Percentiles rank a stretch among this genome's conserved stretches.
Evolutionary conservation across 306 rosid species (phyloP).

Genomic region (Vachellia pachyceras): DNA sequence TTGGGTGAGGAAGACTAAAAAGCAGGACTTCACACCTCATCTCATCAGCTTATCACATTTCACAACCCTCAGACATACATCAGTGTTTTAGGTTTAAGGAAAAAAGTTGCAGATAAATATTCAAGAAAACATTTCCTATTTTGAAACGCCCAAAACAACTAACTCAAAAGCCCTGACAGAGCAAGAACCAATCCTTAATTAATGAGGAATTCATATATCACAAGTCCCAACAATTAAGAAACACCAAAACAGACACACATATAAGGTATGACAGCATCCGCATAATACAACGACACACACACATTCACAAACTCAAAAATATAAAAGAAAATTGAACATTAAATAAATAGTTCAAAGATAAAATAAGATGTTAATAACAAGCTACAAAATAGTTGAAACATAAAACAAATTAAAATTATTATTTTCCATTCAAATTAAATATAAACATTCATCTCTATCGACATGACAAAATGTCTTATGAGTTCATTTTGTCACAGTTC

Average conservation of each 20-base stretch:
- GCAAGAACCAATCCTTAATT: background rate
- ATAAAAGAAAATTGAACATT: no score
- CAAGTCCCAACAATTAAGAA: background rate
- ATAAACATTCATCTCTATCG: background rate
- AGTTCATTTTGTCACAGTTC: background rate
- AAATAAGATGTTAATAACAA: background rate
- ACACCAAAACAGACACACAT: background rate
- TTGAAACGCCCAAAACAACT: background rate
- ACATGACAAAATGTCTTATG: background rate
- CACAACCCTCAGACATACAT: conserved; percentile 16
- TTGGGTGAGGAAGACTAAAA: conserved; percentile 1
- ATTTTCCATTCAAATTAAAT: background rate
- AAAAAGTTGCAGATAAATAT: background rate
- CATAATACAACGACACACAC: background rate
- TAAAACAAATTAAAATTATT: no score
- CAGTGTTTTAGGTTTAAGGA: conserved; percentile 1
- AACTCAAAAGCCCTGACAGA: background rate
- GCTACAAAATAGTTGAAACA: background rate
- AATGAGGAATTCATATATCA: background rate
- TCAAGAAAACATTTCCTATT: background rate
- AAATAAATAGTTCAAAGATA: no score
- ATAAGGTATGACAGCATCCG: background rate
- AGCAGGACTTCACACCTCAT: conserved; percentile 27
- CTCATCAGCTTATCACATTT: conserved; percentile 21
- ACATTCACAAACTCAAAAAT: background rate